Conservation (phyloP, 139 green algal species). For the Marvania coccoides region DNA sequence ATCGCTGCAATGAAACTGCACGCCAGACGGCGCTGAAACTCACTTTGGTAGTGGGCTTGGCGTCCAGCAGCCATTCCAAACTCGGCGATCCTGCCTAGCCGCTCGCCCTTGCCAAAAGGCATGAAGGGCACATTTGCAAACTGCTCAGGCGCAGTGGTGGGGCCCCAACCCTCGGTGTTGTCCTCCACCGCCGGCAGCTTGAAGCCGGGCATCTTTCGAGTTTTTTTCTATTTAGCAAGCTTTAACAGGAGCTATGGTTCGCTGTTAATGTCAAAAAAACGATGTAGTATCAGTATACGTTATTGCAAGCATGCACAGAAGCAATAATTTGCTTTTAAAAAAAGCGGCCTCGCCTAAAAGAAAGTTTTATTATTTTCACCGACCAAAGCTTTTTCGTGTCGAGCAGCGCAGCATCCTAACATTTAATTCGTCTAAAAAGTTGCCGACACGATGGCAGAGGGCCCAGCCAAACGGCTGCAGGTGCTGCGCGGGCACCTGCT, state of each 20-base stretch:
- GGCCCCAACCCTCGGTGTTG: conserved; percentile 84
- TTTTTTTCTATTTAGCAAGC: too few relatives aligned
- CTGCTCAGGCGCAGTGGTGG: conserved; percentile 65
- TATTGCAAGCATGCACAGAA: too few relatives aligned
- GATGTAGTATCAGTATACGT: too few relatives aligned
- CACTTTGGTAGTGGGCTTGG: conserved; percentile 4
- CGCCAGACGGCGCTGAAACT: not conserved
- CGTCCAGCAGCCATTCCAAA: conserved; percentile 20
- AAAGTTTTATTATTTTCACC: too few relatives aligned
- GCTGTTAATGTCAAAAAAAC: too few relatives aligned
- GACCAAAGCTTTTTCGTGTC: too few relatives aligned
- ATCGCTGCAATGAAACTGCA: too few relatives aligned
- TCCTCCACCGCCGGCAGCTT: conserved; percentile 67
- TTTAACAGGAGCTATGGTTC: too few relatives aligned
- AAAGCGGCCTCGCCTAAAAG: too few relatives aligned
- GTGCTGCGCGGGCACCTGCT: conserved; percentile 11
- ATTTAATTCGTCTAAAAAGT: not conserved
- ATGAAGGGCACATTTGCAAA: conserved; percentile 91
- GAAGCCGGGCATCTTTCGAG: conserved; percentile 35
- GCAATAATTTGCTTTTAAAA: too few relatives aligned
- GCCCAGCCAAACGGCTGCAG: not conserved
- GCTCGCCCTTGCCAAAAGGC: conserved; percentile 88
- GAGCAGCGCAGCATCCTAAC: too few relatives aligned
- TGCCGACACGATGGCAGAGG: not conserved
- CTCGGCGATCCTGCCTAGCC: conserved; percentile 67